Evolutionary conservation across 345 rosid genomes (phyloP).

Genomic region (Arabidopsis arenosa): DNA sequence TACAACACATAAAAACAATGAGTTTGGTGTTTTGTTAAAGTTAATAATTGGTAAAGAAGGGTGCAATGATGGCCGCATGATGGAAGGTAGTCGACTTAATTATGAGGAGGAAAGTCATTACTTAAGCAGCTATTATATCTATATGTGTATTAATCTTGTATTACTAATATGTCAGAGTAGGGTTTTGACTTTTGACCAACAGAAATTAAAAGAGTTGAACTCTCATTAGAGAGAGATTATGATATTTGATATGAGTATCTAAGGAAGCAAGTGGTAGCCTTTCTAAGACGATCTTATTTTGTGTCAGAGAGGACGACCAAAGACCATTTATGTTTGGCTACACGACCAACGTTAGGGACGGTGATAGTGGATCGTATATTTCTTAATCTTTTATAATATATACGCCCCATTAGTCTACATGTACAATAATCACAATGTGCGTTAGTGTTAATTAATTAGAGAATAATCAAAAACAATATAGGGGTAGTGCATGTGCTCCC

Average conservation of each 20-base stretch:
- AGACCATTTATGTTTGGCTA: slow-evolving; percentile 41
- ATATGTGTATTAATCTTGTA: slow-evolving; percentile 27
- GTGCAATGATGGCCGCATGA: slow-evolving; percentile 41
- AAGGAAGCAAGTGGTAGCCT: slow-evolving; percentile 42
- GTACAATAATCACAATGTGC: slow-evolving; percentile 38
- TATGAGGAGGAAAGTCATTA: slow-evolving; percentile 33
- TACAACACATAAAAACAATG: slow-evolving; percentile 31
- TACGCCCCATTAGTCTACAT: slow-evolving; percentile 37
- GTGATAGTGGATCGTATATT: slow-evolving; percentile 41
- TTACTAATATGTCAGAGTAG: slow-evolving; percentile 12
- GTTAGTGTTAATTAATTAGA: slow-evolving; percentile 15
- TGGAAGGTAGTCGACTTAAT: slow-evolving; percentile 42
- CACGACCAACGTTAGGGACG: slow-evolving; percentile 47
- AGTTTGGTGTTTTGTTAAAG: slow-evolving; percentile 17
- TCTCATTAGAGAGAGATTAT: slow-evolving; percentile 36
- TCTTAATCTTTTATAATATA: slow-evolving; percentile 25
- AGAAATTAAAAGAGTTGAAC: slow-evolving; percentile 32
- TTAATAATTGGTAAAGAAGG: slow-evolving; percentile 20
- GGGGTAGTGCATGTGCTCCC: slow-evolving; percentile 44
- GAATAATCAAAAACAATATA: slow-evolving; percentile 28
- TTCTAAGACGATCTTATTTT: slow-evolving; percentile 38
- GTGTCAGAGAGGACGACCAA: slow-evolving; percentile 47
- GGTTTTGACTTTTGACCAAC: slow-evolving; percentile 43
- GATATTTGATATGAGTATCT: slow-evolving; percentile 34
- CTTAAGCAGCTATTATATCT: slow-evolving; percentile 16